These are phyloP conservation scores for Ceriops zippeliana DNA, from an alignment of 345 rosid genomes.

Conservation along the genomic window DNA sequence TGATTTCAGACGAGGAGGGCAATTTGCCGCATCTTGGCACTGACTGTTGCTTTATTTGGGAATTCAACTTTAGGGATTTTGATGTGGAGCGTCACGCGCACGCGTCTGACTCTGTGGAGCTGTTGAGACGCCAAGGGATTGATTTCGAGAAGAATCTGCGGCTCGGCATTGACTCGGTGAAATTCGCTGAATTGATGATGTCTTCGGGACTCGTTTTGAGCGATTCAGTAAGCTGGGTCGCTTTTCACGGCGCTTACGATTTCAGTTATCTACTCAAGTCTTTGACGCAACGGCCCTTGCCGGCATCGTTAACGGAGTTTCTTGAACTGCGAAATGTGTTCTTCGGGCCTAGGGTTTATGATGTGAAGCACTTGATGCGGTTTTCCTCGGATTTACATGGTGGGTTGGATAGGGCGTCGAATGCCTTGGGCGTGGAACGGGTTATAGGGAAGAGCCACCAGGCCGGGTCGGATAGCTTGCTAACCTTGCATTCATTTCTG, in stretches of 20 bases:
- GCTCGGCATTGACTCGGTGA: constrained; percentile 54
- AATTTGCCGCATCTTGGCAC: constrained; percentile 60
- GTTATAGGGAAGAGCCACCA: constrained; percentile 82
- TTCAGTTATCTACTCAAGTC: constrained; percentile 84
- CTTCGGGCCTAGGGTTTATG: constrained; percentile 65
- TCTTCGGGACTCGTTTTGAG: constrained; percentile 79
- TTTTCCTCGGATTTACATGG: constrained; percentile 62
- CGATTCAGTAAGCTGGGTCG: constrained; percentile 81
- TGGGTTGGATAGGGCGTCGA: constrained; percentile 69
- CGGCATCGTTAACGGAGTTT: constrained; percentile 49
- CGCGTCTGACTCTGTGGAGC: constrained; percentile 78
- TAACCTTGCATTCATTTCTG: constrained; percentile 81
- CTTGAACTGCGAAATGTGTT: constrained; percentile 38
- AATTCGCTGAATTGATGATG: constrained; percentile 78
- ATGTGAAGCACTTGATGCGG: constrained; percentile 73
- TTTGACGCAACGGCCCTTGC: constrained; percentile 60
- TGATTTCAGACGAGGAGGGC: constrained; percentile 50
- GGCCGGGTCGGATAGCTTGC: constrained; percentile 86
- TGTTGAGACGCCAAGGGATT: constrained; percentile 71
- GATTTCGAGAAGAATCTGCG: constrained; percentile 59
- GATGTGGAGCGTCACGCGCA: constrained; percentile 60
- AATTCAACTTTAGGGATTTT: constrained; percentile 74
- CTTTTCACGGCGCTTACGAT: constrained; percentile 90
- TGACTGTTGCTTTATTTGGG: constrained; percentile 54
- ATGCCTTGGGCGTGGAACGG: constrained; percentile 54